These are phyloP conservation scores for Solanum virginianum DNA, from an alignment of 257 asterid species.

Conservation along the genomic window DNA sequence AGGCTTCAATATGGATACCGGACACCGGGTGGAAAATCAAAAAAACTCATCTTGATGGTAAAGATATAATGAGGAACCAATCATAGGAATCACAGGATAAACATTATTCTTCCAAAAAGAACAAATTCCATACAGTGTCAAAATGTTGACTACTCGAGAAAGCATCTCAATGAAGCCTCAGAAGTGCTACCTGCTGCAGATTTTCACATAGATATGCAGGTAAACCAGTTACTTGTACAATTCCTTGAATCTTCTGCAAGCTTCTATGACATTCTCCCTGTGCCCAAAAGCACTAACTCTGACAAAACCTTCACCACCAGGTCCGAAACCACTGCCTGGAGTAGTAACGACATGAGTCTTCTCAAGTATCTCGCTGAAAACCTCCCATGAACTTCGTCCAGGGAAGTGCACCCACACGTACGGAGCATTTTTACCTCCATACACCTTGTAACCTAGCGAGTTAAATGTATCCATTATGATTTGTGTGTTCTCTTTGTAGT, in stretches of 20 bases:
- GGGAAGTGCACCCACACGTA: conserved; percentile 94
- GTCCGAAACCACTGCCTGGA: conserved; percentile 98
- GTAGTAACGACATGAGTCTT: conserved; percentile 92
- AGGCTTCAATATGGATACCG: no score
- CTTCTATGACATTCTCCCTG: conserved; percentile 81
- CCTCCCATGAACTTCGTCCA: conserved; percentile 95
- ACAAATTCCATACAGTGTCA: not conserved
- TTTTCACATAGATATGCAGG: not conserved
- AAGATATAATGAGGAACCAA: not conserved
- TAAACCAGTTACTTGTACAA: conserved; percentile 29
- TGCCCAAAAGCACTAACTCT: conserved; percentile 93
- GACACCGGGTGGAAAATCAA: no score
- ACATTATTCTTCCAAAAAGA: not conserved
- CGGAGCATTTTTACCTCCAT: conserved; percentile 97
- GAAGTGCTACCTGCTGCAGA: not conserved
- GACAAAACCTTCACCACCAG: conserved; percentile 90
- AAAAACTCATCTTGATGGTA: no score
- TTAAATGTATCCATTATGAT: conserved; percentile 79
- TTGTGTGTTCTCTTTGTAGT: conserved; percentile 80
- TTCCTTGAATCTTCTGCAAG: conserved; percentile 91
- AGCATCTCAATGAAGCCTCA: not conserved
- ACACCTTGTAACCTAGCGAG: conserved; percentile 81
- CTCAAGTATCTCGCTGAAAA: conserved; percentile 80
- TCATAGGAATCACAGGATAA: not conserved
- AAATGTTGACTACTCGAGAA: not conserved